Base-by-base conservation (phyloP, 805 yeast species). In the Candida coleopterorum region DNA sequence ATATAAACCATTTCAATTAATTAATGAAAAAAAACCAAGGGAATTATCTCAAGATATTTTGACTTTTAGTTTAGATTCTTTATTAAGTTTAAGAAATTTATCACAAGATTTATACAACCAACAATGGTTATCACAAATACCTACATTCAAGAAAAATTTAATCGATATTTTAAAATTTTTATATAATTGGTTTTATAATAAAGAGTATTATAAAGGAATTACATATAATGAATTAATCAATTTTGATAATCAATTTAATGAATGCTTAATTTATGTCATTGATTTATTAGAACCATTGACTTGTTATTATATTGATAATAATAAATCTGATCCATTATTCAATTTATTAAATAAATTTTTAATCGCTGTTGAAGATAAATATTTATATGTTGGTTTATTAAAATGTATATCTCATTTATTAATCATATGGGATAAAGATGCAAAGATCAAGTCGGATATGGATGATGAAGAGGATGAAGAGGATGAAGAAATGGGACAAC, bases 211-310 rank as follows among this genome's bases (percentile, higher is more conserved):
- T 11, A 23, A 32, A 6, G 5, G 10, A 6, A 15, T 14, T 8
- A 18, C 29, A 14, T 25, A 11, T 12, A 25, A 20, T 18, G 32
- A 40, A n/a, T 45, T 62, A 40, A 35, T 34, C 5, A 40, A 44
- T 28, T 54, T 40, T 43, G 53, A 57, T 25, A 58, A 56, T 40
- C 58, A 56, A 35, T 63, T 64, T 34, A 71, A 70, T 37, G 96
- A 88, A 53, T 61, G 81, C 18, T 62, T 80, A 30, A 74, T 70
- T 39, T 85, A 85, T 54, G 63, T 80, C 10, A 58, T 86, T 35
- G 98, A 93, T 56, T 73, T 88, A 22, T 73, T 85, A 43, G 97
- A 93, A 55, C 80, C 89, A 2, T 74, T 88, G 22, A 77, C 90
- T 3, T 82, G 96, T 29, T 86, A 85, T 56, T 70, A 84, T 46